These are phyloP conservation scores for Penicillium sp. DNA, from an alignment of 2,329 filamentous ascomycete genomes.

Conservation along the genomic window DNA sequence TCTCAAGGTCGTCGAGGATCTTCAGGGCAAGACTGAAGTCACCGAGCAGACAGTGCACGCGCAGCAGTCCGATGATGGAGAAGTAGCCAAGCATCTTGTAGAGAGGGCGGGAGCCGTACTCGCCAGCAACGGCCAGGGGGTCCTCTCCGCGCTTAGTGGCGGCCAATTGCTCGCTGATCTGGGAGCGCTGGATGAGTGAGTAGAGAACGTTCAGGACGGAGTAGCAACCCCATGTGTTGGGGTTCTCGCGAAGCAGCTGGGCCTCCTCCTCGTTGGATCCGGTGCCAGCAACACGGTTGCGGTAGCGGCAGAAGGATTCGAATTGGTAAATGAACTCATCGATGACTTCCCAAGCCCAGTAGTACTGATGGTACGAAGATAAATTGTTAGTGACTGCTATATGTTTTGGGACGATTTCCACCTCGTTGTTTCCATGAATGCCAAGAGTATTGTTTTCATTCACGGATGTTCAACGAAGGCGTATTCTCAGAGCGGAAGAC, in stretches of 20 bases:
- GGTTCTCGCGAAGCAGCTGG: constrained; percentile 88
- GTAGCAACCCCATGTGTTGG: constrained; percentile 99
- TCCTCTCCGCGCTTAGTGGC: constrained; percentile 96
- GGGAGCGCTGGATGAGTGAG: constrained; percentile 96
- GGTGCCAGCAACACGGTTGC: constrained; percentile 81
- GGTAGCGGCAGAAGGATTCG: constrained; percentile 98
- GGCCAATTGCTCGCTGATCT: constrained; percentile 95
- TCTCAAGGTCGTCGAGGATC: constrained; percentile 98
- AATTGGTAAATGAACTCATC: constrained; percentile 99
- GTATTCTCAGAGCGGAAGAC: constrained; percentile 40
- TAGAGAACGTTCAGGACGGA: constrained; percentile 99
- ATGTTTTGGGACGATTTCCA: background rate
- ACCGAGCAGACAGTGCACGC: constrained; percentile 93
- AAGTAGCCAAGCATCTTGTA: constrained; percentile 99
- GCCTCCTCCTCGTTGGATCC: constrained; percentile 90
- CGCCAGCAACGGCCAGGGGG: constrained; percentile 80
- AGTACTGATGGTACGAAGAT: constrained; percentile 65
- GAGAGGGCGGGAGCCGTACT: constrained; percentile 90
- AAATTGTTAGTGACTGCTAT: constrained; percentile 13
- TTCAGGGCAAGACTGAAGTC: constrained; percentile 98
- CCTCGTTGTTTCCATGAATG: constrained; percentile 4
- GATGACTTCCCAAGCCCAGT: constrained; percentile 99
- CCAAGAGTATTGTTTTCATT: background rate
- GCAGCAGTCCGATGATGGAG: constrained; percentile 94
- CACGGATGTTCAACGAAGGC: background rate